phyloP scores from a whole-genome alignment of 164 flowering plant species.

The Buxus sempervirens region DNA sequence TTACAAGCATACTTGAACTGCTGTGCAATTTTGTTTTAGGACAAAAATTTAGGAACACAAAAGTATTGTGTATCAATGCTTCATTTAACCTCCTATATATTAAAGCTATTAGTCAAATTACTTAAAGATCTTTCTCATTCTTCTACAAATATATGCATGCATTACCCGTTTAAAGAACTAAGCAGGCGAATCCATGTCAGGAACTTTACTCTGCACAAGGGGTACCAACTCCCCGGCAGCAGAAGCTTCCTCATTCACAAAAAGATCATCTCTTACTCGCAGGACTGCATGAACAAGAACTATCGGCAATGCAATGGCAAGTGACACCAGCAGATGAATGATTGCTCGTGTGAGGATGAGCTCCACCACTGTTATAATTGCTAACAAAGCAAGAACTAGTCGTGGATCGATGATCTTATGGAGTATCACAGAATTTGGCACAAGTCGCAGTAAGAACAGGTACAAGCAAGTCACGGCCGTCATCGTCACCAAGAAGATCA shows the following conservation, averaged over 20 bases:
- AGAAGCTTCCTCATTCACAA: conserved; percentile 10
- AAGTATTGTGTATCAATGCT: too few relatives aligned
- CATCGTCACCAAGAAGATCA: conserved; percentile 16
- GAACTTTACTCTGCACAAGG: not conserved
- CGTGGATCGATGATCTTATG: conserved; percentile 14
- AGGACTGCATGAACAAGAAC: conserved; percentile 32
- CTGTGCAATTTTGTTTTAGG: too few relatives aligned
- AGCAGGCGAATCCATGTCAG: not conserved
- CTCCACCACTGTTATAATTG: conserved; percentile 9
- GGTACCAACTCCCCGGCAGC: conserved; percentile 5
- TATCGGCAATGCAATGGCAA: conserved; percentile 19
- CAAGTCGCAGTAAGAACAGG: conserved; percentile 7
- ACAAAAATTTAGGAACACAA: too few relatives aligned
- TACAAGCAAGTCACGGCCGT: conserved; percentile 9
- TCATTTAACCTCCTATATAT: too few relatives aligned
- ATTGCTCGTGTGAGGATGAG: conserved; percentile 23
- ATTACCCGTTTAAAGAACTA: not conserved
- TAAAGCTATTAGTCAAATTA: too few relatives aligned
- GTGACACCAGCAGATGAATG: conserved; percentile 21
- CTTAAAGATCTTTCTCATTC: too few relatives aligned
- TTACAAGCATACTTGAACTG: too few relatives aligned
- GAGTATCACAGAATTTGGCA: conserved; percentile 9
- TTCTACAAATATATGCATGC: too few relatives aligned
- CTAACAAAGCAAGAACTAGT: conserved; percentile 16
- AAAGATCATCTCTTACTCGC: conserved; percentile 7